Base-by-base conservation (phyloP, 139 green algal genomes). In the Desmodesmus armatus region DNA sequence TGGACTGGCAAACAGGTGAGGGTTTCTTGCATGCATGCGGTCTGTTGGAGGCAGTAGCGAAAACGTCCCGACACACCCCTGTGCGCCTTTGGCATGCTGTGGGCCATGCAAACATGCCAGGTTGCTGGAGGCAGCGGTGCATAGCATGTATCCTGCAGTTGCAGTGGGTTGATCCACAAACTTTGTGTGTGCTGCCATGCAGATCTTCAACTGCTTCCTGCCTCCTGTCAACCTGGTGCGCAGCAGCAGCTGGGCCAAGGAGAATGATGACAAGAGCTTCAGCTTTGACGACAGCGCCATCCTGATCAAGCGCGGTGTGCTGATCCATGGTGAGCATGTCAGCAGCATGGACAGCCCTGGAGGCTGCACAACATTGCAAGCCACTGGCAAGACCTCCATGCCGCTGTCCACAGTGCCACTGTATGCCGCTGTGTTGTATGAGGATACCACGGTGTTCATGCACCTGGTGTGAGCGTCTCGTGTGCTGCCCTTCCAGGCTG, bases 1-100 rank as follows among this genome's bases (percentile, higher is more conserved):
- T 99, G 97, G 97, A 98, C 97, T 1, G 97, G 97, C 79, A 99
- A 99, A 94, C 96, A 98, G 93, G 76, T 82, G 37, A 13, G 60
- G 29, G 13, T 2, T n/a, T n/a, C n/a, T n/a, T n/a, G 47, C 17
- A 23, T 58, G 47, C 13, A 58, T 13, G 47, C 17, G 47, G 47
- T 58, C 47, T 58, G 47, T 58, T 13, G 47, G 47, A 15, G 47
- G 13, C 47, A 23, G 47, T 58, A 1, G 17, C 47, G 17, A 15
- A 58, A 13, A n/a, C n/a, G n/a, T n/a, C n/a, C n/a, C n/a, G n/a
- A n/a, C n/a, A n/a, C n/a, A n/a, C n/a, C n/a, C n/a, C n/a, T n/a
- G n/a, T n/a, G n/a, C n/a, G n/a, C n/a, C n/a, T n/a, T n/a, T n/a
- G n/a, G n/a, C n/a, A n/a, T n/a, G n/a, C n/a, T n/a, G n/a, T n/a